A percentile compares a stretch with the other conserved stretches of the same genome.
Evolutionary conservation across 768 basidiomycete species (phyloP).

Genomic region (Filobasidium wieringae): DNA sequence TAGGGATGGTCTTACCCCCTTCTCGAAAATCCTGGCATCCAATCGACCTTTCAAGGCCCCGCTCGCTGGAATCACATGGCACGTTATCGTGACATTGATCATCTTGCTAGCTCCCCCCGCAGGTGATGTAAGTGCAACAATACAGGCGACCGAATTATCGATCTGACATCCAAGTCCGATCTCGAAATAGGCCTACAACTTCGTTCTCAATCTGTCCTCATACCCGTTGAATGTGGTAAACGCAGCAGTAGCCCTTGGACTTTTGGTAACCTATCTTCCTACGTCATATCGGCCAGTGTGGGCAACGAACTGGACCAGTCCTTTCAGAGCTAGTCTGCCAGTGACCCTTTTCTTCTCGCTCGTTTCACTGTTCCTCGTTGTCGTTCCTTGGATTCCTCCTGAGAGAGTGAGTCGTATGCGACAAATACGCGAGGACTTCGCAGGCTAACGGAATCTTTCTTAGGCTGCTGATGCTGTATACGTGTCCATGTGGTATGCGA

Average conservation of each 20-base stretch:
- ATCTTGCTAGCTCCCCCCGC: slow-evolving; percentile 13
- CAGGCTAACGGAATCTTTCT: not conserved
- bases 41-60: slow-evolving; percentile 18
- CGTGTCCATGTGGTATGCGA: slow-evolving; percentile 10
- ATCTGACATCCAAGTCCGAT: not conserved
- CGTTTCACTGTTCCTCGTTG: slow-evolving; percentile 12
- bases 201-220: slow-evolving; percentile 8
- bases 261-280: slow-evolving; percentile 3
- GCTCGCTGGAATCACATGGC: slow-evolving; percentile 7
- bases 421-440: not conserved
- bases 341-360: slow-evolving; percentile 10
- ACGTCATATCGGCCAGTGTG: not conserved
- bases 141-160: not conserved
- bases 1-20: slow-evolving; percentile 13
- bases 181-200: slow-evolving; percentile 2
- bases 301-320: not conserved
- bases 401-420: not conserved
- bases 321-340: slow-evolving; percentile 6
- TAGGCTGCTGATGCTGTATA: slow-evolving; percentile 2
- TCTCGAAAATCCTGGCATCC: slow-evolving; percentile 6
- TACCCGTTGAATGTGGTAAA: slow-evolving; percentile 11
- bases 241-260: slow-evolving; percentile 2
- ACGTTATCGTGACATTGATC: slow-evolving; percentile 13
- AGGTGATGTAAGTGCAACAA: slow-evolving; percentile 9
- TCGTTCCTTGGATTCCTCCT: slow-evolving; percentile 17